phyloP scores from a whole-genome alignment of 2,329 filamentous ascomycete species.

The Diaporthe destruens region DNA sequence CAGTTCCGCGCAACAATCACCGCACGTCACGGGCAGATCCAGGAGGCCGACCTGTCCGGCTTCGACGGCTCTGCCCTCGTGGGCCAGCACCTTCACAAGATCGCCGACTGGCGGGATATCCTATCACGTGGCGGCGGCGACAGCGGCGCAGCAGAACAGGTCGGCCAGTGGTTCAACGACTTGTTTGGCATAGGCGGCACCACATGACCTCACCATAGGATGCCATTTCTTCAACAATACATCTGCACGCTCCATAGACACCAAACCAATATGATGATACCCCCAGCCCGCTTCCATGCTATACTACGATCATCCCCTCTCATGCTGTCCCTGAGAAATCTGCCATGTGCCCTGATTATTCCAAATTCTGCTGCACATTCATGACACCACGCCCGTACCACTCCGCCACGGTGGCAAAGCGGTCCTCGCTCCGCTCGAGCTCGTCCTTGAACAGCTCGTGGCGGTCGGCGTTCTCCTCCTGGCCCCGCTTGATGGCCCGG shows the following conservation, averaged over 20 bases:
- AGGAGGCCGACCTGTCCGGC: constrained; percentile 46
- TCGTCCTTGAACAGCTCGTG: constrained; percentile 92
- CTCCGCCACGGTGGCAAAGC: constrained; percentile 91
- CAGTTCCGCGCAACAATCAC: constrained; percentile 53
- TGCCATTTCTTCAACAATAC: constrained; percentile 30
- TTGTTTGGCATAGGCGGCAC: constrained; percentile 45
- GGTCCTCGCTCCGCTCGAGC: constrained; percentile 80
- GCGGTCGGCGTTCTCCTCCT: constrained; percentile 86
- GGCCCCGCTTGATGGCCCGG: constrained; percentile 84
- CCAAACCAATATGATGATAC: constrained; percentile 32
- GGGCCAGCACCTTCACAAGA: constrained; percentile 45
- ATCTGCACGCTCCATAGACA: constrained; percentile 34
- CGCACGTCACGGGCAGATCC: constrained; percentile 56
- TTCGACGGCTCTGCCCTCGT: constrained; percentile 44
- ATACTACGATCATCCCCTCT: neutral
- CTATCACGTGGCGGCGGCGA: constrained; percentile 40
- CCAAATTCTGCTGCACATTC: constrained; percentile 60
- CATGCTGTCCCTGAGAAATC: neutral
- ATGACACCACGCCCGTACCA: constrained; percentile 97
- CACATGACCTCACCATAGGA: neutral
- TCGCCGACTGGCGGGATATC: constrained; percentile 48
- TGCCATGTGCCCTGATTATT: constrained; percentile 43
- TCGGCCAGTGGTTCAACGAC: constrained; percentile 49
- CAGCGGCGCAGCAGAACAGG: constrained; percentile 38
- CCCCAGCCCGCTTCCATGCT: neutral